Base-by-base conservation (phyloP, 768 basidiomycete genomes). In the Lactarius hatsudake region DNA sequence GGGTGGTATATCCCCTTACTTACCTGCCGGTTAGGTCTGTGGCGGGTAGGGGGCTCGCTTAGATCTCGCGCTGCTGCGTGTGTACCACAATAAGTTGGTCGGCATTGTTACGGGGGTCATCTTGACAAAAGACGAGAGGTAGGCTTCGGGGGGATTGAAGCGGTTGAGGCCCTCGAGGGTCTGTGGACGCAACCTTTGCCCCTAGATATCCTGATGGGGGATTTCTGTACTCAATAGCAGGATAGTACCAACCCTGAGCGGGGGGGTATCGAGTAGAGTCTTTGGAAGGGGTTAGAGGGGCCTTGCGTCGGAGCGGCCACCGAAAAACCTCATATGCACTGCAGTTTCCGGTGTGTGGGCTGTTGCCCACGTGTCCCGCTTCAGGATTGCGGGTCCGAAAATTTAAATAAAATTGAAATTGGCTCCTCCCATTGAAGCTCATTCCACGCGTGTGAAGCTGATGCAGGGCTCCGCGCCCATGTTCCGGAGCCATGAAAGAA, bases 351-450 rank as follows among this genome's bases (percentile, higher is more conserved):
- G 26, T 59, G 15, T 36, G 45, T 30, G 51, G 42, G n/a, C 51
- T 10, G 32, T 23, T 28, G 40, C 18, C 32, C 67, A 68, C 67
- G 67, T 68, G 67, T 54, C 57, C 43, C 62, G 62, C 59, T 68
- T 61, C 58, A 55, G 18, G n/a, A 18, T 59, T 30, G 36, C 30
- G 26, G 58, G 23, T 62, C 32, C 15, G 36, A 51, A 63, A 60
- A 54, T 59, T 64, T 56, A 55, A 45, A 64, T 48, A 54, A 42
- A 63, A 42, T 59, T 45, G 48, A 59, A 59, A 67, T 63, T 67
- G 23, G 43, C 12, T 13, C 32, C 30, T n/a, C 13, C 42, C 32
- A 43, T 55, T 34, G 28, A 38, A 13, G 28, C 26, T n/a, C 66
- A 32, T 34, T 42, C 59, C 57, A 60, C 67, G 62, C 56, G 58